Conservation (phyloP, 805 yeast species). For the Saccharomycopsis microspora region DNA sequence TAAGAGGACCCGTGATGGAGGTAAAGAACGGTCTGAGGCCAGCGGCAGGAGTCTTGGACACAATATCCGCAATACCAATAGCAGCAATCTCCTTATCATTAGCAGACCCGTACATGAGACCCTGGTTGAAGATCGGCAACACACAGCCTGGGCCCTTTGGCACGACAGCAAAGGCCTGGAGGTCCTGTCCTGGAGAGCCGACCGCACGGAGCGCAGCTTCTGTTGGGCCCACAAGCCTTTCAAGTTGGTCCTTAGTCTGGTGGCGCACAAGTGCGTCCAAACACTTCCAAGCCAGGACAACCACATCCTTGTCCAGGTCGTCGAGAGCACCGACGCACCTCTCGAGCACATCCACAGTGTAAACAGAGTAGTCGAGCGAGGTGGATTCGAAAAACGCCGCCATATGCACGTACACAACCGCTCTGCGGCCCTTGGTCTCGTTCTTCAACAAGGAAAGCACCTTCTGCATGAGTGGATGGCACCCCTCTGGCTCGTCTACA, state of each 20-base stretch:
- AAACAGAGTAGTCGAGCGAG: slow-evolving; percentile 55
- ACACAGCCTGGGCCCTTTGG: slow-evolving; percentile 82
- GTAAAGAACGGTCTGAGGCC: slow-evolving; percentile 83
- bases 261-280: slow-evolving; percentile 55
- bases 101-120: slow-evolving; percentile 84
- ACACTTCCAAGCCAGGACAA: slow-evolving; percentile 52
- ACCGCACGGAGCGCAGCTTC: slow-evolving; percentile 42
- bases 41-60: slow-evolving; percentile 75
- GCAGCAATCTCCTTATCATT: slow-evolving; percentile 84
- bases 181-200: slow-evolving; percentile 50
- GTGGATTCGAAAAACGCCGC: slow-evolving; percentile 62
- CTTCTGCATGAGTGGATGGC: slow-evolving; percentile 77
- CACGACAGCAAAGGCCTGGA: slow-evolving; percentile 56
- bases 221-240: slow-evolving; percentile 71
- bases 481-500: slow-evolving; percentile 65
- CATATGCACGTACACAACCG: slow-evolving; percentile 38
- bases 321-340: slow-evolving; percentile 64
- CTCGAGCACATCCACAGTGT: slow-evolving; percentile 63
- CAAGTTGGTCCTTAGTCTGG: slow-evolving; percentile 68
- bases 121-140: slow-evolving; percentile 86
- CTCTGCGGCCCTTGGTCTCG: slow-evolving; percentile 45
- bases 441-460: slow-evolving; percentile 64
- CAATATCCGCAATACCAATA: slow-evolving; percentile 75
- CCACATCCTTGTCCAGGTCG: slow-evolving; percentile 52
- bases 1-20: slow-evolving; percentile 90